Evolutionary conservation across 1,284 basidiomycete genomes (phyloP).

Genomic region (Pascua sp.): DNA sequence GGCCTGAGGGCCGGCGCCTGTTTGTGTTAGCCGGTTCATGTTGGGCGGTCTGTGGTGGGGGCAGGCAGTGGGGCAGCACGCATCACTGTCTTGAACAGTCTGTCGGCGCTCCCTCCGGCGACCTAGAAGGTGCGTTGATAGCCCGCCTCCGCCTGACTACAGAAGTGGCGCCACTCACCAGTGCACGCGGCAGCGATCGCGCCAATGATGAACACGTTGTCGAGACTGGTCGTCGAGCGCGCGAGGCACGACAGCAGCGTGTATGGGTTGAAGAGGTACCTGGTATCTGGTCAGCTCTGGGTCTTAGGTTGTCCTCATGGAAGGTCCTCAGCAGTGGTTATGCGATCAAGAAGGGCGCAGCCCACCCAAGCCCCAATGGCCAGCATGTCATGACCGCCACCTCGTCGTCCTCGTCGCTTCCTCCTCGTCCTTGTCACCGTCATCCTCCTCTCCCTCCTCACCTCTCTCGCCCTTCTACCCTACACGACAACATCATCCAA

Average conservation of each 20-base stretch:
- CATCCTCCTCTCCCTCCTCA: neutral
- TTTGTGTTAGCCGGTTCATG: neutral
- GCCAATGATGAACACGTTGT: slow-evolving; percentile 67
- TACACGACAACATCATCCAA: no score
- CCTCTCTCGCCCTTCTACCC: slow-evolving; percentile 4
- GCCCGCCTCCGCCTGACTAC: no score
- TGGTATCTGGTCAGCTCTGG: slow-evolving; percentile 43
- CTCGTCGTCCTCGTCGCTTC: neutral
- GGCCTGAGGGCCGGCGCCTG: slow-evolving; percentile 58
- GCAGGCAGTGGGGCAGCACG: no score
- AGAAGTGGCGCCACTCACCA: slow-evolving; percentile 51
- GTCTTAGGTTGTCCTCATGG: no score
- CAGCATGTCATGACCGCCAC: slow-evolving; percentile 1
- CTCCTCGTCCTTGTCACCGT: neutral
- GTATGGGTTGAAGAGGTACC: slow-evolving; percentile 87
- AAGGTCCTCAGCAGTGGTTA: no score
- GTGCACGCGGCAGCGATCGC: slow-evolving; percentile 68
- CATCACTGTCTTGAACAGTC: no score
- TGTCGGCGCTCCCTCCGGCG: no score
- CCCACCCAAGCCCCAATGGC: neutral
- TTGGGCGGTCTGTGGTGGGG: neutral
- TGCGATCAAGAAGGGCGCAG: no score
- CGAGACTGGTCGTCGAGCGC: slow-evolving; percentile 72
- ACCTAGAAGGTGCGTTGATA: no score
- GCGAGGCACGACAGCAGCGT: slow-evolving; percentile 72